Conservation (phyloP, 225 moss, liverwort and hornwort species). For the Pseudisothecium myosuroides region DNA sequence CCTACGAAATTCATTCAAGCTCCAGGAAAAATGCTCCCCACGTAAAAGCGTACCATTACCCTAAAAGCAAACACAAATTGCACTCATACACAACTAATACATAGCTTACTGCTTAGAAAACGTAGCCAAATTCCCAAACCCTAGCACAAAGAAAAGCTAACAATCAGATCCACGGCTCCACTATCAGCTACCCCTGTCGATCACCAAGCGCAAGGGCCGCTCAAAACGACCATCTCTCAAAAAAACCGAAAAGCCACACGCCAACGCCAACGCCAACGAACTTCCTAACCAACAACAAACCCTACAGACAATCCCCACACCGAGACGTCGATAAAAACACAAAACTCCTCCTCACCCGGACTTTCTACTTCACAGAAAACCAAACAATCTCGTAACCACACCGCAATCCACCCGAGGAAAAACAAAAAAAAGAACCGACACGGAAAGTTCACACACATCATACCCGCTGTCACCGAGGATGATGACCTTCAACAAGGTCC, state of each 20-base stretch:
- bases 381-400: background rate
- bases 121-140: background rate
- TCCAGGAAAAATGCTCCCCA: background rate
- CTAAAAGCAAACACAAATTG: background rate
- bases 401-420: background rate
- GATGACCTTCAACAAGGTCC: conserved; percentile 91
- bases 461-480: conserved; percentile 99
- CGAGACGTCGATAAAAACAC: background rate
- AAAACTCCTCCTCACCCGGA: background rate
- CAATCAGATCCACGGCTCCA: background rate
- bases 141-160: background rate
- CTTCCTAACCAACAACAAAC: background rate
- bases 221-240: background rate
- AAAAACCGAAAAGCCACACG: background rate
- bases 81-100: background rate
- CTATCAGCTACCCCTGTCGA: background rate
- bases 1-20: background rate
- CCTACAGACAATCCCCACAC: background rate
- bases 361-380: background rate
- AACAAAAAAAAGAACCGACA: too few relatives aligned
- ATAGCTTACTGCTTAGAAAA: background rate
- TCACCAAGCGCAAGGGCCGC: background rate
- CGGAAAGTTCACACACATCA: background rate
- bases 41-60: background rate
- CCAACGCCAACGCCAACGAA: background rate